These are phyloP conservation scores for Volutella citrinella DNA, from an alignment of 2,329 filamentous ascomycete species.

Conservation along the genomic window DNA sequence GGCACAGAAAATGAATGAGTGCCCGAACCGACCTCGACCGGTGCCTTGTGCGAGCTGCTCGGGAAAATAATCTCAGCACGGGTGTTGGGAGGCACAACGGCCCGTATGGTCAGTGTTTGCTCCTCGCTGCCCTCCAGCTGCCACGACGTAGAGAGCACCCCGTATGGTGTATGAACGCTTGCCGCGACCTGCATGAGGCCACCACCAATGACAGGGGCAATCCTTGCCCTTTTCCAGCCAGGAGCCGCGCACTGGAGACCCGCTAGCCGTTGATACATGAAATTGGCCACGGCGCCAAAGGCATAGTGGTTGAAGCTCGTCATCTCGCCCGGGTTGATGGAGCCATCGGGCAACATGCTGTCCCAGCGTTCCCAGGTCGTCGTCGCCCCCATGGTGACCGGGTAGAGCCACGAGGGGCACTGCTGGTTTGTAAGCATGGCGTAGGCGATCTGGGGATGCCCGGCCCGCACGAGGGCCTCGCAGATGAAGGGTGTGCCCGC, in stretches of 20 bases:
- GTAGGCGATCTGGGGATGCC: conserved; percentile 26
- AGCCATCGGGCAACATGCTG: conserved; percentile 33
- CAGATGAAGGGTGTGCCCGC: conserved; percentile 38
- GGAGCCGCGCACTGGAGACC: conserved; percentile 18
- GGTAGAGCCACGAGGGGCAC: conserved; percentile 37
- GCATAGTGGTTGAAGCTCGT: conserved; percentile 42
- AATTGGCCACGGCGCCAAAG: conserved; percentile 36
- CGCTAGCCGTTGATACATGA: conserved; percentile 29
- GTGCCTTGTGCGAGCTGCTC: too few relatives aligned
- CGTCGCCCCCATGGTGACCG: conserved; percentile 37
- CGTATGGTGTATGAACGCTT: conserved; percentile 19
- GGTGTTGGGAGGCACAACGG: conserved; percentile 15
- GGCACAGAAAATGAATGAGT: too few relatives aligned
- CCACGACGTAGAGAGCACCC: conserved; percentile 18
- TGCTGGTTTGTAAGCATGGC: conserved; percentile 34
- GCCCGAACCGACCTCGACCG: too few relatives aligned
- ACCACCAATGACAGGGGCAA: conserved; percentile 16
- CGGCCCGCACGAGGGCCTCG: conserved; percentile 16
- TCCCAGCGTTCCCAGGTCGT: conserved; percentile 44
- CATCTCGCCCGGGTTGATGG: conserved; percentile 38
- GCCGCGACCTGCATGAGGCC: conserved; percentile 18
- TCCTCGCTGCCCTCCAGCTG: conserved; percentile 15
- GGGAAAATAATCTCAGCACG: conserved; percentile 20
- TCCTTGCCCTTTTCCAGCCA: conserved; percentile 22
- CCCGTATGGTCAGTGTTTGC: conserved; percentile 9